Evolutionary conservation across 495 filamentous ascomycete species (phyloP), one percentile per base, ranked within the genome.

Genomic region (Penicillium crystallinum): DNA sequence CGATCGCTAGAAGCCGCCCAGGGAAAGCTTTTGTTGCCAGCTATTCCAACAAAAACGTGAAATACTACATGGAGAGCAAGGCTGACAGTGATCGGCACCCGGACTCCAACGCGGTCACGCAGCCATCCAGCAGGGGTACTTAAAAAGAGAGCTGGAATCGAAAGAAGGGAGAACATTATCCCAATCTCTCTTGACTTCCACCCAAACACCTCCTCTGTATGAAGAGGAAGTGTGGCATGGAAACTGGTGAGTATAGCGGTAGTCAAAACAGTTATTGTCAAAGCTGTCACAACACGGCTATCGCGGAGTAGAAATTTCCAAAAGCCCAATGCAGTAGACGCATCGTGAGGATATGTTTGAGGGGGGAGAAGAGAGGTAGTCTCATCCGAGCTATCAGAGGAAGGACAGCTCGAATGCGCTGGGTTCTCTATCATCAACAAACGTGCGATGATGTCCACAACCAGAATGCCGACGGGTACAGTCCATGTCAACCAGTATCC

Each of bases 401-500:
- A 18, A 33, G 52, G 33, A 3, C 23, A 17, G 18, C 14, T 25
- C 21, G 21, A 33, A 17, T 18, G 25, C 15, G 41, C 27, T 17
- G 36, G 29, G 1, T 37, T 59, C 19, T 64, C 65, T 21, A 65
- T 46, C 55, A 66, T 62, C 15, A 69, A 22, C 31, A 69, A 6
- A 11, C 64, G 55, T 1, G 45, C 37, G 9, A 59, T 29, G 6
- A 68, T 47, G 35, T 67, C 62, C 6, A 64, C 12, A 4, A 54
- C 21, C 0, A 71, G 46, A 14, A 69, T 25, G 1, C 50, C 47
- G 14, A 64, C 33, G 0, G 62, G 52, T 10, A 54, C 49, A 19
- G 49, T 55, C 63, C 65, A 68, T 3, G 58, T 49, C 1, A 49
- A 17, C 59, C 64, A 67, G 41, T 71, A 68, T 11, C 65, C 65